Conservation (phyloP, 2,329 filamentous ascomycete species). For the Periconia macrospinosa region DNA sequence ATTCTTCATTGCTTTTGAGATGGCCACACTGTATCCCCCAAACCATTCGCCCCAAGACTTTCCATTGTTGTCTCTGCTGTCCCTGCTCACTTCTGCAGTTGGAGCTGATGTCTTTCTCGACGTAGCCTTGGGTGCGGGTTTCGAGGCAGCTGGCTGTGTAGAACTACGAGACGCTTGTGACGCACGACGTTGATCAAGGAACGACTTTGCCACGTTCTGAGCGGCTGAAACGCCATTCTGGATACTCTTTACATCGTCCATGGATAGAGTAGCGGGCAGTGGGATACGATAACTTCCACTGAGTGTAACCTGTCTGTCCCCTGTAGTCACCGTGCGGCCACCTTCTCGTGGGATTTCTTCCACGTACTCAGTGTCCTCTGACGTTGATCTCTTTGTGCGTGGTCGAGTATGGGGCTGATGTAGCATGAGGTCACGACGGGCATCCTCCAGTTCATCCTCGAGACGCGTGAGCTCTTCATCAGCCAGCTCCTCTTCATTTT, state of each 20-base stretch:
- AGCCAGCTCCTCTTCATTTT: conserved; percentile 27
- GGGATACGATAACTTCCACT: conserved; percentile 41
- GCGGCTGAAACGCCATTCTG: conserved; percentile 38
- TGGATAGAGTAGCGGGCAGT: conserved; percentile 32
- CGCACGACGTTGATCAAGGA: conserved; percentile 33
- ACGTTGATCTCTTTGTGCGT: conserved; percentile 5
- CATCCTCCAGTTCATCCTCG: conserved; percentile 37
- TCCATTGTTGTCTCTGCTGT: conserved; percentile 5
- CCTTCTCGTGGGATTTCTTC: conserved; percentile 32
- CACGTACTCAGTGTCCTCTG: conserved; percentile 17
- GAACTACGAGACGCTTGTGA: conserved; percentile 3
- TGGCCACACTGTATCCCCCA: conserved; percentile 41
- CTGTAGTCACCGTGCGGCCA: conserved; percentile 1
- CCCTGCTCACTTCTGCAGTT: conserved; percentile 16
- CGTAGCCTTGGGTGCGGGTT: conserved; percentile 6
- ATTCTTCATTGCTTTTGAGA: conserved; percentile 38
- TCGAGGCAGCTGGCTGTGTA: conserved; percentile 1
- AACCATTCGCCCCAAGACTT: conserved; percentile 43
- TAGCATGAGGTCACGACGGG: conserved; percentile 31
- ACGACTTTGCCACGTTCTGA: conserved; percentile 35
- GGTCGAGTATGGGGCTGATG: conserved; percentile 19
- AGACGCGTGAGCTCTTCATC: conserved; percentile 36
- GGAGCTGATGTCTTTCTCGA: conserved; percentile 9
- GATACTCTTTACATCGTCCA: conserved; percentile 37
- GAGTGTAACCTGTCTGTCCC: conserved; percentile 36